Conservation (phyloP, 2,329 filamentous ascomycete species). For the Trichoderma atrobrunneum region DNA sequence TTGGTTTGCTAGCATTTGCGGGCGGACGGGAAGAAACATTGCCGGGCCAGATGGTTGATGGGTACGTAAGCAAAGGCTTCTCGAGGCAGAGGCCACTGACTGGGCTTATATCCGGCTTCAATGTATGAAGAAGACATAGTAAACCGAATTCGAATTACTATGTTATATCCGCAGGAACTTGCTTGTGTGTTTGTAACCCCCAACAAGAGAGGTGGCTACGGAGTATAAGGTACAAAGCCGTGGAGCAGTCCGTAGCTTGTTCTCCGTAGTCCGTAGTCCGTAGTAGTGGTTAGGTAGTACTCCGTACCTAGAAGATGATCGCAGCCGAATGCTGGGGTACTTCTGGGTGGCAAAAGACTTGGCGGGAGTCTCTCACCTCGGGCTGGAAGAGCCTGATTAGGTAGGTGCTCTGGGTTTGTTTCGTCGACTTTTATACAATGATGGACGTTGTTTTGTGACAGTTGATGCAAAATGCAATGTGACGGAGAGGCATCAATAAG, state of each 20-base stretch:
- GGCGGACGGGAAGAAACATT: not conserved
- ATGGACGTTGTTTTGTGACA: not conserved
- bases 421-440: not conserved
- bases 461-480: not conserved
- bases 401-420: not conserved
- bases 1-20: not conserved
- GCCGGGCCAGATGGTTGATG: not conserved
- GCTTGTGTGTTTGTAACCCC: not conserved
- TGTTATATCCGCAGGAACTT: not conserved
- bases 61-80: not conserved
- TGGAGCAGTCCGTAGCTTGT: not conserved
- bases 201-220: not conserved
- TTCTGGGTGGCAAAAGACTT: not conserved
- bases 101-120: not conserved
- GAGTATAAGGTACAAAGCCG: not conserved
- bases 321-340: not conserved
- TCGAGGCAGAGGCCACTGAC: not conserved
- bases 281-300: not conserved
- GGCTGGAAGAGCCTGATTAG: constrained; percentile 1
- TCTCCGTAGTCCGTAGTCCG: not conserved
- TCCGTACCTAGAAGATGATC: not conserved
- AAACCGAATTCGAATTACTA: not conserved
- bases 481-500: not conserved
- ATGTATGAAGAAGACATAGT: not conserved
- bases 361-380: not conserved